A percentile compares a stretch with the other conserved stretches of the same genome.
phyloP scores from a whole-genome alignment of 1,284 basidiomycete genomes.

The Exobasidium cylindrosporum region DNA sequence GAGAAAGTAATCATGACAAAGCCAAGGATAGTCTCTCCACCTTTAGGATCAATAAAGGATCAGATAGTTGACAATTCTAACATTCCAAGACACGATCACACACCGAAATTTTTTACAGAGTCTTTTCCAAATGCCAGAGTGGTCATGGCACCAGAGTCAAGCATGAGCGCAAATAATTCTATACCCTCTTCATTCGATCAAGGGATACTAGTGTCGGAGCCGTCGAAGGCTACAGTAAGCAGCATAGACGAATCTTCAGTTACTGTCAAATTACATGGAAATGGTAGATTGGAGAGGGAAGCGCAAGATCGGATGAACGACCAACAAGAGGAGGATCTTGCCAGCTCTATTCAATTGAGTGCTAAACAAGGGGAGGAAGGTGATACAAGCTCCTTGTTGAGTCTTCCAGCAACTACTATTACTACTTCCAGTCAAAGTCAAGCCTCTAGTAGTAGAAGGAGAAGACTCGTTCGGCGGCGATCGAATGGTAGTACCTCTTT shows the following conservation, averaged over 20 bases:
- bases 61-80: too few relatives aligned
- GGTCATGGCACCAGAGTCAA: not conserved
- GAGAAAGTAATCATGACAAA: not conserved
- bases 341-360: not conserved
- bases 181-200: not conserved
- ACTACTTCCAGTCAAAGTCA: not conserved
- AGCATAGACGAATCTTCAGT: not conserved
- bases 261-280: conserved; percentile 14
- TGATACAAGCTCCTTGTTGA: conserved; percentile 1
- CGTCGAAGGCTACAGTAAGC: not conserved
- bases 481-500: not conserved
- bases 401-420: not conserved
- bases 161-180: not conserved
- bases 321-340: not conserved
- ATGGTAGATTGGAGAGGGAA: conserved; percentile 14
- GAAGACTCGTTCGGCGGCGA: not conserved
- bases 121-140: conserved; percentile 27
- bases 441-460: not conserved
- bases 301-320: not conserved
- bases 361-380: not conserved
- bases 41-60: not conserved
- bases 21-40: not conserved
- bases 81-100: not conserved
- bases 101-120: conserved; percentile 24
- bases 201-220: not conserved